Conservation (phyloP, 169 alveolate species). For the Plasmodium vivax region DNA sequence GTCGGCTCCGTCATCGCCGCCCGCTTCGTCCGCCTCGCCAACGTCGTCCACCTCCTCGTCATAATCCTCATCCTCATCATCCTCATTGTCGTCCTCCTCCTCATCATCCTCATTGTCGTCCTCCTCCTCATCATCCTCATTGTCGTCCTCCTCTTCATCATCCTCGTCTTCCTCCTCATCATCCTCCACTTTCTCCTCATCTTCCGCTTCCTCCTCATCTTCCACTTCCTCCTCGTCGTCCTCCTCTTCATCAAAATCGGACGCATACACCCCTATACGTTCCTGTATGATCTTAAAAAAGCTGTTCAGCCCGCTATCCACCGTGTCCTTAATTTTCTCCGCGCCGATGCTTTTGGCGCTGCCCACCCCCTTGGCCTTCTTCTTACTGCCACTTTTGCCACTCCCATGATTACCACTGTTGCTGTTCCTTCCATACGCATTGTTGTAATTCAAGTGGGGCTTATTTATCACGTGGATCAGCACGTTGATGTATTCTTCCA, state of each 20-base stretch:
- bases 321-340: constrained; percentile 35
- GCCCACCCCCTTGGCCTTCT: background rate
- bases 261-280: constrained; percentile 61
- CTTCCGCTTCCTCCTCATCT: constrained; percentile 2
- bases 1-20: background rate
- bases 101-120: background rate
- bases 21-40: background rate
- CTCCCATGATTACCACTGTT: background rate
- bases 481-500: constrained; percentile 75
- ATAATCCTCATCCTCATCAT: background rate
- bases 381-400: background rate
- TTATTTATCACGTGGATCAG: constrained; percentile 58
- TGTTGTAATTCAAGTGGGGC: constrained; percentile 45
- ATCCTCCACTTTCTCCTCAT: background rate
- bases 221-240: constrained; percentile 2
- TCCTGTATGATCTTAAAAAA: constrained; percentile 69
- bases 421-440: constrained; percentile 22
- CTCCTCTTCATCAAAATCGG: constrained; percentile 36
- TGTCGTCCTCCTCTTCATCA: background rate
- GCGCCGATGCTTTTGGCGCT: constrained; percentile 3
- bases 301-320: constrained; percentile 37
- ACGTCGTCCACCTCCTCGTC: background rate
- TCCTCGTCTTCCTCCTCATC: background rate
- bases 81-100: background rate
- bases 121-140: background rate